These are phyloP conservation scores for Penicillium simplicissimum DNA, from an alignment of 495 filamentous ascomycete genomes.

Conservation along the genomic window DNA sequence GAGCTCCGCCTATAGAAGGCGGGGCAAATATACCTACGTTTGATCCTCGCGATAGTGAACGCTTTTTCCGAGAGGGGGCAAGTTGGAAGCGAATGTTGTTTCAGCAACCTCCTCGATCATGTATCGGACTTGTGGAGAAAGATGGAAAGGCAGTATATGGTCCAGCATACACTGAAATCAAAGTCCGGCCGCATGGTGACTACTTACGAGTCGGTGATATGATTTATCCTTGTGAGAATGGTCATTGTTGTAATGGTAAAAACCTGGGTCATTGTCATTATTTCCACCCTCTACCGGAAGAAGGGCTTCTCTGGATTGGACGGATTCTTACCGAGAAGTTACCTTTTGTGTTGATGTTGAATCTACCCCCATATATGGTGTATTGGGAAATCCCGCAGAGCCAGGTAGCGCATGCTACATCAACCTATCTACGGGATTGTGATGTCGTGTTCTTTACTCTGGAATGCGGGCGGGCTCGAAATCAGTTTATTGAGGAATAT, in stretches of 20 bases:
- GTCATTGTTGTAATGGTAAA: no score
- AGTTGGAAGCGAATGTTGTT: slow-evolving; percentile 26
- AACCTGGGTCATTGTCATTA: not conserved
- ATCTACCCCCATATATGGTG: not conserved
- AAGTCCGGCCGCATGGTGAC: not conserved
- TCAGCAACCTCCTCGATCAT: slow-evolving; percentile 23
- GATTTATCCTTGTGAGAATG: not conserved
- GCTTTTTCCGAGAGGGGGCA: slow-evolving; percentile 14
- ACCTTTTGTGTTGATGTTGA: no score
- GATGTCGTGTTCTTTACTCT: not conserved
- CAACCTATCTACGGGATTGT: not conserved
- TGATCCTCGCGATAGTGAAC: not conserved
- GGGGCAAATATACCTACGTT: not conserved
- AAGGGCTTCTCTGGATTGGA: not conserved
- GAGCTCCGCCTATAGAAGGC: not conserved
- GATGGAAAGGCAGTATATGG: not conserved
- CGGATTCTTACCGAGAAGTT: no score
- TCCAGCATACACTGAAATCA: not conserved
- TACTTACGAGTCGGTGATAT: slow-evolving; percentile 1
- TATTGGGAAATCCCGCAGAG: not conserved
- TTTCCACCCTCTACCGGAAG: not conserved
- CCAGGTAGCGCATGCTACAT: slow-evolving; percentile 1
- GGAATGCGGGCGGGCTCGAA: not conserved
- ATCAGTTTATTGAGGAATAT: no score
- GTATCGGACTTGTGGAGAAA: slow-evolving; percentile 11